Percentiles rank a stretch among this genome's conserved stretches.
Evolutionary conservation across 2,329 filamentous ascomycete species (phyloP).

Genomic region (Fusarium pseudonygamai): DNA sequence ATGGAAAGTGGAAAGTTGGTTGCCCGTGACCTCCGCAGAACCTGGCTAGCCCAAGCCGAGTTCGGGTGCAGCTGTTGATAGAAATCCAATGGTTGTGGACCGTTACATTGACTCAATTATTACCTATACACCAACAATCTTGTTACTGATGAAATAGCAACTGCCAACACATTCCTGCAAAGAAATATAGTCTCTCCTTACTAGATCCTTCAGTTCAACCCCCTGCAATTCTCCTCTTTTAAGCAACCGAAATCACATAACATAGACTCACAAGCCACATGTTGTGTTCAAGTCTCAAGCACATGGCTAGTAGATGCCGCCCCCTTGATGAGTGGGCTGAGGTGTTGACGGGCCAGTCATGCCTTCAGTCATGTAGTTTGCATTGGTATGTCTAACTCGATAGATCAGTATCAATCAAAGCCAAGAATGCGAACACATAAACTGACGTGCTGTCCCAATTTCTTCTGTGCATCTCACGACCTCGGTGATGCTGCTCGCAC

Average conservation of each 20-base stretch:
- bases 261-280: not conserved
- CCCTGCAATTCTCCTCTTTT: not conserved
- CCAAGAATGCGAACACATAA: not conserved
- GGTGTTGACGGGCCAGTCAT: slow-evolving; percentile 8
- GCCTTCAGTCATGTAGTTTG: slow-evolving; percentile 6
- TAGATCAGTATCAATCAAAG: not conserved
- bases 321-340: slow-evolving; percentile 29
- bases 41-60: not conserved
- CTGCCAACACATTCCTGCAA: not conserved
- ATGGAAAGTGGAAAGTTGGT: not conserved
- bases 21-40: not conserved
- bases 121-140: not conserved
- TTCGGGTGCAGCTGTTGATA: not conserved
- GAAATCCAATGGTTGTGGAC: not conserved
- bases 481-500: slow-evolving; percentile 5
- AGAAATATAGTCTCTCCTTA: not conserved
- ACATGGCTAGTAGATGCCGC: not conserved
- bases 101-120: not conserved
- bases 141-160: not conserved
- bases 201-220: not conserved
- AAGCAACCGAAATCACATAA: not conserved
- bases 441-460: slow-evolving; percentile 20
- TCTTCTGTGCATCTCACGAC: slow-evolving; percentile 13
- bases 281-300: not conserved
- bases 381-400: not conserved